Conservation (phyloP, 1,284 basidiomycete species). For the Austropuccinia psidii region DNA sequence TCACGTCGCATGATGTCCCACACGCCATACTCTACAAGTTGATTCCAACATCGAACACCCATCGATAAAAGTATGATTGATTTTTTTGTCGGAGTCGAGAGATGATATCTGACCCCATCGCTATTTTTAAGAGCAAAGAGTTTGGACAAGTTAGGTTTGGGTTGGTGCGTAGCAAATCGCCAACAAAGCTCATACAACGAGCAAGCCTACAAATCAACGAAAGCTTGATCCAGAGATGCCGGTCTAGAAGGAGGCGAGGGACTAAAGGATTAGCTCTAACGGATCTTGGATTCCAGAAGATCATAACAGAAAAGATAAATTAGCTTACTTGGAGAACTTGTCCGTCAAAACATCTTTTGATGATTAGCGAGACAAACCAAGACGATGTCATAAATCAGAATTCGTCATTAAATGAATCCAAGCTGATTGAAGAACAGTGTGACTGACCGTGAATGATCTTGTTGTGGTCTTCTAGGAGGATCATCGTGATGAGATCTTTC, state of each 20-base stretch:
- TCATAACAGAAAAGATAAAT: too few relatives aligned
- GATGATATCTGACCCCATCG: slow-evolving; percentile 89
- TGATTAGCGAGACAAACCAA: slow-evolving; percentile 46
- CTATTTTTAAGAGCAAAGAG: slow-evolving; percentile 79
- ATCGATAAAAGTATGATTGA: slow-evolving; percentile 73
- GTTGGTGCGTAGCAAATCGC: background rate
- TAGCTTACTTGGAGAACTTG: slow-evolving; percentile 70
- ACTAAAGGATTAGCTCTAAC: background rate
- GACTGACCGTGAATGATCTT: slow-evolving; percentile 35
- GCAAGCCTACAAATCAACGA: background rate
- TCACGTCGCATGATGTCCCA: slow-evolving; percentile 70
- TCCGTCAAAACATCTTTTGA: slow-evolving; percentile 83
- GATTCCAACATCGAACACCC: slow-evolving; percentile 89
- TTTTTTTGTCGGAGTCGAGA: slow-evolving; percentile 75
- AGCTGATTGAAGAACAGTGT: too few relatives aligned
- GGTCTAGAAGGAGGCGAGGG: slow-evolving; percentile 13
- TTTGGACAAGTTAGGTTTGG: slow-evolving; percentile 46
- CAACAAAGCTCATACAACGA: slow-evolving; percentile 56
- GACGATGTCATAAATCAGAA: slow-evolving; percentile 10
- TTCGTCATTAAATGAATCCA: background rate
- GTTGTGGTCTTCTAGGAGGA: slow-evolving; percentile 57
- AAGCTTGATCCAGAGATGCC: slow-evolving; percentile 6
- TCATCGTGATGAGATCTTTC: slow-evolving; percentile 58
- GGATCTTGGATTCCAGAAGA: background rate
- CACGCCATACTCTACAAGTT: slow-evolving; percentile 81